A percentile compares a stretch with the other conserved stretches of the same genome.
These are phyloP conservation scores for Yamadazyma sp. DNA, from an alignment of 1,139 yeast species.

Conservation along the genomic window DNA sequence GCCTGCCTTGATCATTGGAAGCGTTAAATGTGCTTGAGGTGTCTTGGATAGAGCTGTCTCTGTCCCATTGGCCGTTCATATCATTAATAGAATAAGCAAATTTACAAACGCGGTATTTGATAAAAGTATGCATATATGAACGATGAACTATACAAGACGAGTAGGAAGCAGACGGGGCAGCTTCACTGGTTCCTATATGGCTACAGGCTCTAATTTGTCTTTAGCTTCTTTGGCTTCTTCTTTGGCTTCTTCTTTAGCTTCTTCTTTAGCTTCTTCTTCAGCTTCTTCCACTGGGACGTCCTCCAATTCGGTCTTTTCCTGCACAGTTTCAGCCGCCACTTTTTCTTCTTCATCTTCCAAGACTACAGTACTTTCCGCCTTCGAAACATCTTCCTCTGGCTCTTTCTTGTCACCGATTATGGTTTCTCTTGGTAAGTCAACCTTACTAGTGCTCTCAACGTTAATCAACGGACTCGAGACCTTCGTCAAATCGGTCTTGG, in stretches of 20 bases:
- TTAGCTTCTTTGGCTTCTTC: not conserved
- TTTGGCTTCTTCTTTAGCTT: not conserved
- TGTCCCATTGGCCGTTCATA: constrained; percentile 4
- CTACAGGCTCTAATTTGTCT: constrained; percentile 4
- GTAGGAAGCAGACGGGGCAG: not conserved
- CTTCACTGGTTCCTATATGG: constrained; percentile 1
- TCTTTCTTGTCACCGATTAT: constrained; percentile 31
- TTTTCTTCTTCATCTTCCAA: constrained; percentile 10
- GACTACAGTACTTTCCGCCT: constrained; percentile 7
- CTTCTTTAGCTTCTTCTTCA: constrained; percentile 3
- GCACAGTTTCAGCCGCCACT: not conserved
- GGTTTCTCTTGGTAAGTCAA: constrained; percentile 44
- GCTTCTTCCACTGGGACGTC: constrained; percentile 6
- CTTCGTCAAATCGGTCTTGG: constrained; percentile 15
- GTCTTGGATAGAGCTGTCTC: constrained; percentile 1
- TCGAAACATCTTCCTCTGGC: constrained; percentile 8
- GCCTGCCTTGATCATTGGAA: not conserved
- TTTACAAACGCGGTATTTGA: not conserved
- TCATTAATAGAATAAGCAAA: not conserved
- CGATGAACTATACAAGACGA: not conserved
- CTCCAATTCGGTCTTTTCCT: constrained; percentile 1
- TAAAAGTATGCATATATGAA: constrained; percentile 1
- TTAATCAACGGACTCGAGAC: constrained; percentile 29
- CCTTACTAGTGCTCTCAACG: constrained; percentile 30
- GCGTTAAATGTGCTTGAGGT: not conserved